These are phyloP conservation scores for Penicillium longicatenatum DNA, from an alignment of 495 filamentous ascomycete genomes.

Conservation along the genomic window DNA sequence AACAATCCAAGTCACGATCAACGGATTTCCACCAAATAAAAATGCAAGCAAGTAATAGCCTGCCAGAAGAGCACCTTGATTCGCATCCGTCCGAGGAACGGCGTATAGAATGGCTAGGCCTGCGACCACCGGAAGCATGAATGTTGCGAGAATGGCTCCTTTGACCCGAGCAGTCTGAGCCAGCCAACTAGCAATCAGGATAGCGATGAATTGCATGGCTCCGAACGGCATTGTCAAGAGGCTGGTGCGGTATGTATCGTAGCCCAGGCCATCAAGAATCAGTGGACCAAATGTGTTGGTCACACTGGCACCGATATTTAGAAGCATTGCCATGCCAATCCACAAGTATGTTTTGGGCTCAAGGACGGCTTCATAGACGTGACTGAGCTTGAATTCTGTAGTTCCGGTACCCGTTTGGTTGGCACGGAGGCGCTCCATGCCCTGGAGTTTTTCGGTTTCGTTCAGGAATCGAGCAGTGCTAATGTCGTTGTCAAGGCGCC, in stretches of 20 bases:
- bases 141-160: conserved; percentile 44
- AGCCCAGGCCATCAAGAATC: conserved; percentile 61
- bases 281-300: conserved; percentile 62
- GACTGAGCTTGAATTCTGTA: conserved; percentile 48
- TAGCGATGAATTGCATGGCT: conserved; percentile 45
- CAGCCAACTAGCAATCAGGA: conserved; percentile 44
- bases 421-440: conserved; percentile 60
- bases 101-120: conserved; percentile 59
- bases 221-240: conserved; percentile 56
- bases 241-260: conserved; percentile 55
- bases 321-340: conserved; percentile 55
- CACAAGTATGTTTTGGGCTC: conserved; percentile 54
- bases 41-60: conserved; percentile 66
- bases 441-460: conserved; percentile 58
- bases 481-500: conserved; percentile 50
- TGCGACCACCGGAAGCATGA: conserved; percentile 57
- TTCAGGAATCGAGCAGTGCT: conserved; percentile 60
- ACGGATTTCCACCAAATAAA: conserved; percentile 55
- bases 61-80: conserved; percentile 48
- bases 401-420: conserved; percentile 62
- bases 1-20: conserved; percentile 54
- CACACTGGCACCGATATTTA: conserved; percentile 63
- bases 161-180: conserved; percentile 55
- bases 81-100: conserved; percentile 41
- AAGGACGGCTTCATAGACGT: conserved; percentile 46